These are phyloP conservation scores for Ogataea paraovalis DNA, from an alignment of 805 yeast genomes.

Conservation along the genomic window DNA sequence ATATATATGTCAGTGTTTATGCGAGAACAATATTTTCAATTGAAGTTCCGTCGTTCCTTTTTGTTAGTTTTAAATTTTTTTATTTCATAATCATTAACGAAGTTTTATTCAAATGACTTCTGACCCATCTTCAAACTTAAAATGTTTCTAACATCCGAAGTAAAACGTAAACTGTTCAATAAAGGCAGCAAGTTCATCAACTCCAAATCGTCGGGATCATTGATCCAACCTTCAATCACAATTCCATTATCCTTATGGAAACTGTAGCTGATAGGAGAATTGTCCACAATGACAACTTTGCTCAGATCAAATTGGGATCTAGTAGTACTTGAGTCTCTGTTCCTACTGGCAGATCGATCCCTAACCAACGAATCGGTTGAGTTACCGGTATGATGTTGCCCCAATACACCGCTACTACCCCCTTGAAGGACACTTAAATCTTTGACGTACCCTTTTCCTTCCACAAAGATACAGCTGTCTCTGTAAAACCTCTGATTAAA, in stretches of 20 bases:
- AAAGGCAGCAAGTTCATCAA: conserved; percentile 78
- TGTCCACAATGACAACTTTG: conserved; percentile 77
- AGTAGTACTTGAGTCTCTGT: conserved; percentile 11
- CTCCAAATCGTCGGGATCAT: conserved; percentile 89
- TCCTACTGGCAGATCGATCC: conserved; percentile 29
- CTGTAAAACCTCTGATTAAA: conserved; percentile 68
- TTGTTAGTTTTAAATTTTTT: too few relatives aligned
- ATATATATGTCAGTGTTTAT: neutral
- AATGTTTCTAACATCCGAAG: conserved; percentile 80
- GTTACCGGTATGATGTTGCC: neutral
- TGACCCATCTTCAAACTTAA: conserved; percentile 75
- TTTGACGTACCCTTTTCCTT: conserved; percentile 83
- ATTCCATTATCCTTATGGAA: conserved; percentile 85
- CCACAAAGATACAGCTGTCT: conserved; percentile 69
- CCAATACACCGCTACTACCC: neutral
- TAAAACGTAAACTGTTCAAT: conserved; percentile 66
- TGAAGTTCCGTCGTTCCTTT: too few relatives aligned
- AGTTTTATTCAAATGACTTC: conserved; percentile 45
- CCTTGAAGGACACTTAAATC: conserved; percentile 44
- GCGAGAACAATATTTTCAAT: too few relatives aligned
- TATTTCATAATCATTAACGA: neutral
- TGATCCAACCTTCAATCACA: conserved; percentile 95
- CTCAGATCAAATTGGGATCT: conserved; percentile 47
- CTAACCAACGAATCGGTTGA: conserved; percentile 1
- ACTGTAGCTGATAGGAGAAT: conserved; percentile 87